Evolutionary conservation across 1,284 basidiomycete species (phyloP).

Genomic region (Erythrobasidium hasegawianum): DNA sequence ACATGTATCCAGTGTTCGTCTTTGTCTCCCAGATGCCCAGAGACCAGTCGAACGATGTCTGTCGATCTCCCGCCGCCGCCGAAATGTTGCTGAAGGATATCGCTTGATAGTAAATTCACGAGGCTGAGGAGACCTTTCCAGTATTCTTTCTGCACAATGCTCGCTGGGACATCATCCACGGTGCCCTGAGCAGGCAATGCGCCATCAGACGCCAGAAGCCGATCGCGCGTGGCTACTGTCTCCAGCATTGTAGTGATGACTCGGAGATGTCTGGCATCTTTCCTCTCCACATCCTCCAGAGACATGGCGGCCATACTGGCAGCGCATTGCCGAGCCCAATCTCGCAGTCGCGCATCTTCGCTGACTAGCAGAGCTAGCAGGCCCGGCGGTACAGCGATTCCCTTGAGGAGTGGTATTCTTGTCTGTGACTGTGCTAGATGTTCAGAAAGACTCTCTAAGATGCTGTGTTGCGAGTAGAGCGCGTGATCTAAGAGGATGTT

Average conservation of each 20-base stretch:
- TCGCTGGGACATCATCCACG: background rate
- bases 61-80: background rate
- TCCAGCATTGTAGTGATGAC: conserved; percentile 9
- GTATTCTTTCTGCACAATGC: background rate
- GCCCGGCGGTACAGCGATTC: background rate
- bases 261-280: background rate
- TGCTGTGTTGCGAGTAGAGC: conserved; percentile 17
- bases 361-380: background rate
- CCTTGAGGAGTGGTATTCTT: background rate
- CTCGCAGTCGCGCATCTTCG: background rate
- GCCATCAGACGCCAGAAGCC: background rate
- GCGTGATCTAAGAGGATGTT: conserved; percentile 19
- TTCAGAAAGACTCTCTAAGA: background rate
- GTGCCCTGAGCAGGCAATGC: background rate
- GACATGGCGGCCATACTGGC: background rate
- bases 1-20: conserved; percentile 40
- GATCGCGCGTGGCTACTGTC: conserved; percentile 9
- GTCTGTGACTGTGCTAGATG: background rate
- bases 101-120: conserved; percentile 1
- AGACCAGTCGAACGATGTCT: conserved; percentile 40
- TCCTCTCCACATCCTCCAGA: background rate
- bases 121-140: conserved; percentile 14
- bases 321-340: background rate
- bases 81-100: conserved; percentile 2
- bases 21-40: conserved; percentile 40